Evolutionary conservation across 2,329 filamentous ascomycete species (phyloP), one percentile per base, ranked within the genome.

Genomic region (Diplodia seriata): DNA sequence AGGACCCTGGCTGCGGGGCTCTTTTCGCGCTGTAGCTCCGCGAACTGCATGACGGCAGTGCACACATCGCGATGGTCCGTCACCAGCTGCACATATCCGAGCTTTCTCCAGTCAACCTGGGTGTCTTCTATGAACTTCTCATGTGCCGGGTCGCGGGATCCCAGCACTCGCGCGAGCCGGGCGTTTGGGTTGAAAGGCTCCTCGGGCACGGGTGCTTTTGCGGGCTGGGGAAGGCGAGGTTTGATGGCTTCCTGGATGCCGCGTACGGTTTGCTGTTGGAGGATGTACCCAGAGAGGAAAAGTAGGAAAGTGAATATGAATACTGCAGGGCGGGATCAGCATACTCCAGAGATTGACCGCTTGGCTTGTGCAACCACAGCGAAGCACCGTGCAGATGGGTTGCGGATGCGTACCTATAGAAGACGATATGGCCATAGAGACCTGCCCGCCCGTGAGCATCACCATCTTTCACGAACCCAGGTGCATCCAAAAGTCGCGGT

Each of bases 221-320:
- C 74, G 20, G 80, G 78, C 66, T 78, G 77, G 0, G 82, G 82
- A 64, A 74, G 82, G 78, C 70, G 84, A 62, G 84, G 85, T 72
- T 85, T 85, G 73, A 97, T 90, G 20, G 91, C 91, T 67, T 85
- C 83, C 73, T 94, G 91, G 38, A 97, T 85, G 73, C 90, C 90
- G 70, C 86, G 87, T 4, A 97, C 87, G 0, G 93, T 95, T 73
- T 92, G 88, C 79, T 97, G 94, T 75, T 97, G 94, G 65, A 97
- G 85, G 3, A 89, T 86, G 78, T 96, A 97, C 74, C 94, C 94
- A 63, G 91, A 93, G 38, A 97, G 84, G 78, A 97, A 97, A 31
- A 97, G 88, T 4, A 93, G 87, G 47, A 89, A 79, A 3, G 93
- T 97, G 79, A 92, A 97, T 31, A 91, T 77, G 70, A 92, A 82